Evolutionary conservation across 2,329 filamentous ascomycete genomes (phyloP).

Genomic region (Xylariaceae sp.): DNA sequence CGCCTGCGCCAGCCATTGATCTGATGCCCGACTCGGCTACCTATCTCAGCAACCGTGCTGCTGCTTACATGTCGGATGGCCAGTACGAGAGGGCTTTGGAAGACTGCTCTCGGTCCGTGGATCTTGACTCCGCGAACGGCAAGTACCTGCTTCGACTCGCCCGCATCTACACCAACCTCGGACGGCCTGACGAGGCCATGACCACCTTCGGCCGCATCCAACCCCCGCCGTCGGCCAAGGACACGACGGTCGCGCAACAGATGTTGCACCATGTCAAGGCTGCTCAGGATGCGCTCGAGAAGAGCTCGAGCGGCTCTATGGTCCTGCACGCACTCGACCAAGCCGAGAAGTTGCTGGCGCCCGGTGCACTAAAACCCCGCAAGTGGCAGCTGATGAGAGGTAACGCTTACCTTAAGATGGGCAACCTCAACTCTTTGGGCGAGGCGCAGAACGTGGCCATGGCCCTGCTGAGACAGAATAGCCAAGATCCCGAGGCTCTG

Average conservation of each 20-base stretch:
- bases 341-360: slow-evolving; percentile 72
- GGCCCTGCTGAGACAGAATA: slow-evolving; percentile 76
- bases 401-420: slow-evolving; percentile 89
- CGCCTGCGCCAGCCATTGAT: slow-evolving; percentile 67
- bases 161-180: slow-evolving; percentile 81
- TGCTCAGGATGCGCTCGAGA: slow-evolving; percentile 68
- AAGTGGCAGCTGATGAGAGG: slow-evolving; percentile 93
- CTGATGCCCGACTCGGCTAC: slow-evolving; percentile 78
- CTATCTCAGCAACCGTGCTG: slow-evolving; percentile 90
- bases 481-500: slow-evolving; percentile 85
- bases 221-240: slow-evolving; percentile 74
- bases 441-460: slow-evolving; percentile 93
- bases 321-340: slow-evolving; percentile 85
- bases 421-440: slow-evolving; percentile 76
- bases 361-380: slow-evolving; percentile 69
- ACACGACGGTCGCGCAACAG: slow-evolving; percentile 71
- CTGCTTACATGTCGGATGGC: slow-evolving; percentile 83
- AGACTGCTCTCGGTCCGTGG: slow-evolving; percentile 75
- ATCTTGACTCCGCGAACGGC: slow-evolving; percentile 75
- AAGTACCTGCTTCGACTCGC: slow-evolving; percentile 86
- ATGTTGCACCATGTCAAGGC: slow-evolving; percentile 79
- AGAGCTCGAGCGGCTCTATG: slow-evolving; percentile 80
- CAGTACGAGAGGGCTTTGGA: slow-evolving; percentile 74
- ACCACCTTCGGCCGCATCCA: slow-evolving; percentile 74
- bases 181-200: slow-evolving; percentile 79